Conservation (phyloP, 2,329 filamentous ascomycete genomes). For the Orbilia ellipsospora region DNA sequence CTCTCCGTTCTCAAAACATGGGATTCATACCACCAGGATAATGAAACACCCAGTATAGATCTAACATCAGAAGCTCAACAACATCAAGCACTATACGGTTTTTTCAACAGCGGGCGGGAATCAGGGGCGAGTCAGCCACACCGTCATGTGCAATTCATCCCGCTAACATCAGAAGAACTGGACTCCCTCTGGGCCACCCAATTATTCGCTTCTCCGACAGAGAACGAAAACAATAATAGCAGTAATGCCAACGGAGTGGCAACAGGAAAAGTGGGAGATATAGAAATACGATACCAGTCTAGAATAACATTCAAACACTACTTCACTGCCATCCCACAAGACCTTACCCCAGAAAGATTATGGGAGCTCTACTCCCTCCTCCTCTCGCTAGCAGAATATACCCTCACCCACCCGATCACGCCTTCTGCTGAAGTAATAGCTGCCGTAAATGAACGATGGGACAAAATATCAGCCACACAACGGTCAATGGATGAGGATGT, state of each 20-base stretch:
- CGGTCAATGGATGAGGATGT: constrained; percentile 25
- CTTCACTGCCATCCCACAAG: constrained; percentile 22
- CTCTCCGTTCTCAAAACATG: constrained; percentile 28
- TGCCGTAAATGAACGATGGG: constrained; percentile 19
- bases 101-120: constrained; percentile 57
- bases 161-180: constrained; percentile 31
- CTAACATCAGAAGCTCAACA: neutral
- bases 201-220: constrained; percentile 6
- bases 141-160: constrained; percentile 57
- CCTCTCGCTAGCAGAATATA: constrained; percentile 38
- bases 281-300: constrained; percentile 42
- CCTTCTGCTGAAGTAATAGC: constrained; percentile 18
- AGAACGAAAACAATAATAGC: neutral
- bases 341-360: constrained; percentile 21
- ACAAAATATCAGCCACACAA: constrained; percentile 12
- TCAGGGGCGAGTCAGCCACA: constrained; percentile 58
- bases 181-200: constrained; percentile 27
- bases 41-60: neutral
- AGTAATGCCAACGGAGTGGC: constrained; percentile 8
- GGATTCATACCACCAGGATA: constrained; percentile 11
- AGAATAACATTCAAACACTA: constrained; percentile 56
- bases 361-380: constrained; percentile 39
- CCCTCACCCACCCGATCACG: constrained; percentile 20
- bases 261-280: constrained; percentile 3
- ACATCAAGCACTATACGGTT: constrained; percentile 42